Evolutionary conservation across 176 grass and related monocot genomes (phyloP).

Genomic region (Cenchrus fungigraminus): DNA sequence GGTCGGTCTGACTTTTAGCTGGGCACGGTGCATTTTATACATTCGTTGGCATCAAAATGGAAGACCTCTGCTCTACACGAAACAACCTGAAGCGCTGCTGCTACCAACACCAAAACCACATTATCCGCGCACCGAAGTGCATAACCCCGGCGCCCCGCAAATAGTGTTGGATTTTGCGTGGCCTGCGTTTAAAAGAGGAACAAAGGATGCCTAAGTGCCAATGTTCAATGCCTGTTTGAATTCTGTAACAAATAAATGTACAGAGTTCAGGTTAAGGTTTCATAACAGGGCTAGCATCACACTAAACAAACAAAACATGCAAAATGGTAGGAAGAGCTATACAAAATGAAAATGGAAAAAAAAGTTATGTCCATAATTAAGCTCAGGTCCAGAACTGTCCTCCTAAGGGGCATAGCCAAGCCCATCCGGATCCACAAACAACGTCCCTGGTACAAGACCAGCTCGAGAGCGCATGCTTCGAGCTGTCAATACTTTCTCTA

Average conservation of each 20-base stretch:
- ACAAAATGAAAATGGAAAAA: slow-evolving; percentile 33
- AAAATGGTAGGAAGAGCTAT: slow-evolving; percentile 37
- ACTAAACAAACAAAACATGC: slow-evolving; percentile 39
- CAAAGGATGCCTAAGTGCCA: slow-evolving; percentile 3
- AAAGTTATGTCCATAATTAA: slow-evolving; percentile 25
- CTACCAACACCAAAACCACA: no score
- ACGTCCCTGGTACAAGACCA: slow-evolving; percentile 21
- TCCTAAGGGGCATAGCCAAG: slow-evolving; percentile 25
- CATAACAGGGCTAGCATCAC: slow-evolving; percentile 36
- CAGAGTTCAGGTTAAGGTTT: slow-evolving; percentile 38
- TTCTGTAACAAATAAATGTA: slow-evolving; percentile 48
- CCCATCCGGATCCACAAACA: slow-evolving; percentile 26
- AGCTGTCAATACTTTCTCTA: slow-evolving; percentile 42
- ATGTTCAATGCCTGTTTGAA: slow-evolving; percentile 13
- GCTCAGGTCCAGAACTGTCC: slow-evolving; percentile 28
- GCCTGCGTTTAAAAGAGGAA: not conserved
- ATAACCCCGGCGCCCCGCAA: no score
- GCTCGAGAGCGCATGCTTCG: not conserved
- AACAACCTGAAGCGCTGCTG: no score
- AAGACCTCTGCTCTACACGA: no score
- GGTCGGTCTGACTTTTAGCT: no score
- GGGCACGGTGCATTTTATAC: no score
- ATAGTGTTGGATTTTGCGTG: not conserved
- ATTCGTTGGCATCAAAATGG: no score
- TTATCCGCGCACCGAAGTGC: no score